These are phyloP conservation scores for Lipomyces starkeyi DNA, from an alignment of 805 yeast genomes.

Conservation along the genomic window DNA sequence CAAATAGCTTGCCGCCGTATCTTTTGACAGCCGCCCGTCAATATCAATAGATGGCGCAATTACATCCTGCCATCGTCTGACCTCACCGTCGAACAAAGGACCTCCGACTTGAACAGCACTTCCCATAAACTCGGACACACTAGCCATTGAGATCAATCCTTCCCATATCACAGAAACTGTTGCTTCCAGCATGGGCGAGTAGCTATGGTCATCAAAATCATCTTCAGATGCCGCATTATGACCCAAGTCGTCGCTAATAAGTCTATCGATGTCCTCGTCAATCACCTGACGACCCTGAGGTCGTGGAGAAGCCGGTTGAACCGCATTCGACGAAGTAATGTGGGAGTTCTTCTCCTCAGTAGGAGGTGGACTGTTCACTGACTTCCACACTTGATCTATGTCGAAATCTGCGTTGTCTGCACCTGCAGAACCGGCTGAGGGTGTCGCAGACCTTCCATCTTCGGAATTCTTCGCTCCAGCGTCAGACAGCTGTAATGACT, in stretches of 20 bases:
- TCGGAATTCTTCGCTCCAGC: not conserved
- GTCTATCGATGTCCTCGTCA: slow-evolving; percentile 35
- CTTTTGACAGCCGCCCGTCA: slow-evolving; percentile 66
- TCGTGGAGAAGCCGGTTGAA: slow-evolving; percentile 13
- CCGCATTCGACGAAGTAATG: not conserved
- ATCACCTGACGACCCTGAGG: slow-evolving; percentile 15
- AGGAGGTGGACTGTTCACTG: slow-evolving; percentile 8
- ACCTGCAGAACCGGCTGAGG: not conserved
- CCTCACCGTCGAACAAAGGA: slow-evolving; percentile 30
- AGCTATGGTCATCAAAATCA: slow-evolving; percentile 32
- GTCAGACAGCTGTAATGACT: not conserved
- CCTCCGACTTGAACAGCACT: slow-evolving; percentile 51
- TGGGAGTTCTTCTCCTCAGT: not conserved
- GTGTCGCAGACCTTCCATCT: not conserved
- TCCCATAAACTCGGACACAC: slow-evolving; percentile 54
- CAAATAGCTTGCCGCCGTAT: slow-evolving; percentile 64
- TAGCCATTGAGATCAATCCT: slow-evolving; percentile 58
- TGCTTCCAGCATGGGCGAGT: slow-evolving; percentile 25
- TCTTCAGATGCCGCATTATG: slow-evolving; percentile 24
- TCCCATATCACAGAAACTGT: slow-evolving; percentile 51
- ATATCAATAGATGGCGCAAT: slow-evolving; percentile 49
- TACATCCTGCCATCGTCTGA: slow-evolving; percentile 37
- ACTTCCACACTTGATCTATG: slow-evolving; percentile 8
- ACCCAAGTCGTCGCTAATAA: slow-evolving; percentile 34
- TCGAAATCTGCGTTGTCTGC: slow-evolving; percentile 14